Evolutionary conservation across 2,329 filamentous ascomycete genomes (phyloP).

Genomic region (Cercospora berteroae): DNA sequence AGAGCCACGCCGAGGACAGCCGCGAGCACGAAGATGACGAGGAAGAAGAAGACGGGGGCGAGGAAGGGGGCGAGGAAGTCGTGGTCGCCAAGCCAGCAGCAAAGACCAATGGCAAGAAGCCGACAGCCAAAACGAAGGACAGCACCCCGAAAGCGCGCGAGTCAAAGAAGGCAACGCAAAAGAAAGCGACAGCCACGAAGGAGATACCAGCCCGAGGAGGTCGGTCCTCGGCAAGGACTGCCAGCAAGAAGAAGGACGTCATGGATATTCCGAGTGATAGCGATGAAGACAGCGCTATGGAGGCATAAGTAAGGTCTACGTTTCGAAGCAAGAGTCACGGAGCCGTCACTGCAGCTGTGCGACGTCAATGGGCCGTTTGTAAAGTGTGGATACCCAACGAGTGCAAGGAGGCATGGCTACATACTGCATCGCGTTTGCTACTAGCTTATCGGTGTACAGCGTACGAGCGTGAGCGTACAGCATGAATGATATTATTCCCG

Average conservation of each 20-base stretch:
- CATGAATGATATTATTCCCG: background rate
- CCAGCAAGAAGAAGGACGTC: slow-evolving; percentile 28
- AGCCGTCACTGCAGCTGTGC: background rate
- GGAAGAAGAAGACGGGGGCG: background rate
- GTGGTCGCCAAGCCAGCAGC: background rate
- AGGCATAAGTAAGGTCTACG: slow-evolving; percentile 6
- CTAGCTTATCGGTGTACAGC: background rate
- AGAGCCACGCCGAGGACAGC: slow-evolving; percentile 8
- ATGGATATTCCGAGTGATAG: slow-evolving; percentile 29
- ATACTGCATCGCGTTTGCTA: slow-evolving; percentile 1
- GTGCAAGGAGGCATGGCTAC: background rate
- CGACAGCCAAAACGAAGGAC: background rate
- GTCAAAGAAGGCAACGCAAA: slow-evolving; percentile 13
- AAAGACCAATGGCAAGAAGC: slow-evolving; percentile 3
- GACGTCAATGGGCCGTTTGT: background rate
- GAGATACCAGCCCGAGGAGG: slow-evolving; percentile 22
- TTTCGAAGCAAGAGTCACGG: background rate
- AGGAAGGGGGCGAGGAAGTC: background rate
- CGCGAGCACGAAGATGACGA: slow-evolving; percentile 1
- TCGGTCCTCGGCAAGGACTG: slow-evolving; percentile 16
- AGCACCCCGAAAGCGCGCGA: background rate
- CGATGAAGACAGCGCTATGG: slow-evolving; percentile 29
- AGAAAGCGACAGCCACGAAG: slow-evolving; percentile 17
- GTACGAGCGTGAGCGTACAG: background rate
- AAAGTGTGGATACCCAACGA: slow-evolving; percentile 8